Base-by-base conservation (phyloP, 768 basidiomycete genomes). In the Clitopilus hobsonii region DNA sequence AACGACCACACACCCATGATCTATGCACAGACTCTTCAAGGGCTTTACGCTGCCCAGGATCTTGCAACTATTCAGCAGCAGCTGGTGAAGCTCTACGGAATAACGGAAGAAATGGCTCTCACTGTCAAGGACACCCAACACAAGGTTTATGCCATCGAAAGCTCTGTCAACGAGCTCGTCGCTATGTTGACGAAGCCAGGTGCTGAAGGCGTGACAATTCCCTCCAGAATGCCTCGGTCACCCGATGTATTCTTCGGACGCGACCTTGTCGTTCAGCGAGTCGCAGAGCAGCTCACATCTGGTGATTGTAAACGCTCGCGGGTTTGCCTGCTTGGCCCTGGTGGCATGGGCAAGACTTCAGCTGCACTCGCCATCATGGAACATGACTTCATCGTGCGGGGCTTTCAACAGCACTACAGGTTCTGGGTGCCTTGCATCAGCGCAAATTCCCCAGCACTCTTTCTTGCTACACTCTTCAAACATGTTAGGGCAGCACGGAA, bases 321-420 rank as follows among this genome's bases (percentile, higher is more conserved):
- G 3, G 47, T 68, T 25, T 61, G 61, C 38, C 54, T 69, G 25
- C 61, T 64, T 7, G 67, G 68, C n/a, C 60, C 65, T 4, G 74
- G 72, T 1, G 74, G 74, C n/a, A 73, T 74, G 58, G 73, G 74
- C 16, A 76, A 76, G 58, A 73, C 74, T 2, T 60, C 71, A 5
- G 57, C 69, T 28, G 71, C 74, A 1, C 62, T 72, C 6, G 67
- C 69, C 2, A 65, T 73, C 20, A 62, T 68, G 30, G 60, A 69
- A 29, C 55, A 66, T 26, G 25, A 54, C n/a, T 36, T 50, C 6
- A 54, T 72, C 7, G 54, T 58, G 22, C 32, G 58, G 3, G 58
- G 48, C 4, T 73, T 71, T 56, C 58, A 56, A 2, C 57, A 58
- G 10, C 51, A 58, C 20, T 13, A 48, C 45, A 61, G 60, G 14